phyloP scores from a whole-genome alignment of 345 rosid species.

The Jatropha curcas region DNA sequence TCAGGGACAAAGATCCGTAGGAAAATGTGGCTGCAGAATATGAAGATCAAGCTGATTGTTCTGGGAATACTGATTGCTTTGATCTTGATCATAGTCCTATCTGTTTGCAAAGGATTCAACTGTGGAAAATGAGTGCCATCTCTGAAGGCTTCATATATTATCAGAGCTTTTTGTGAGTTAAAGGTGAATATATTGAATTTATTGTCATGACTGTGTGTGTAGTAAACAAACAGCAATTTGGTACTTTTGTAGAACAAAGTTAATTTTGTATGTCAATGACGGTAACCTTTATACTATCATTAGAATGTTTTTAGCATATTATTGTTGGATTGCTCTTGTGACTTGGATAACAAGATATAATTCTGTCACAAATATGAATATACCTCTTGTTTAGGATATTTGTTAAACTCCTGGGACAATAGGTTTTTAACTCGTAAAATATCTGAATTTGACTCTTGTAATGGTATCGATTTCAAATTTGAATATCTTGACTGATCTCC shows the following conservation, averaged over 20 bases:
- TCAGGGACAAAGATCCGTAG: slow-evolving; percentile 41
- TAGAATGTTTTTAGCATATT: background rate
- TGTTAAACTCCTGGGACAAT: too few relatives aligned
- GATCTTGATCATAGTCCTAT: slow-evolving; percentile 47
- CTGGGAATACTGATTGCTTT: slow-evolving; percentile 41
- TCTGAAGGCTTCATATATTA: slow-evolving; percentile 5
- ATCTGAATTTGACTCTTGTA: too few relatives aligned
- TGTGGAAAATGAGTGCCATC: slow-evolving; percentile 35
- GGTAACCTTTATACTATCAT: slow-evolving; percentile 13
- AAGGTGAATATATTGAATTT: slow-evolving; percentile 20
- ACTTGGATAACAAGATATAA: background rate
- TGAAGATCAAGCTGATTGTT: slow-evolving; percentile 49
- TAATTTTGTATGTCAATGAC: slow-evolving; percentile 24
- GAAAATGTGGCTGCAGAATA: slow-evolving; percentile 53
- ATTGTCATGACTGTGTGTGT: slow-evolving; percentile 26
- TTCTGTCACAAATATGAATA: too few relatives aligned
- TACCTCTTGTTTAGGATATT: too few relatives aligned
- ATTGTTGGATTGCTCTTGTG: background rate
- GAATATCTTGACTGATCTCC: too few relatives aligned
- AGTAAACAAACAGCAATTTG: slow-evolving; percentile 24
- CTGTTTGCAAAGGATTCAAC: slow-evolving; percentile 44
- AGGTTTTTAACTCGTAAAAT: too few relatives aligned
- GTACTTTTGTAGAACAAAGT: slow-evolving; percentile 9
- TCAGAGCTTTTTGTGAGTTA: slow-evolving; percentile 17
- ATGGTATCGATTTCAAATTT: too few relatives aligned